Conservation (phyloP, 108 stramenopile species). For the Skeletonema menzelii region DNA sequence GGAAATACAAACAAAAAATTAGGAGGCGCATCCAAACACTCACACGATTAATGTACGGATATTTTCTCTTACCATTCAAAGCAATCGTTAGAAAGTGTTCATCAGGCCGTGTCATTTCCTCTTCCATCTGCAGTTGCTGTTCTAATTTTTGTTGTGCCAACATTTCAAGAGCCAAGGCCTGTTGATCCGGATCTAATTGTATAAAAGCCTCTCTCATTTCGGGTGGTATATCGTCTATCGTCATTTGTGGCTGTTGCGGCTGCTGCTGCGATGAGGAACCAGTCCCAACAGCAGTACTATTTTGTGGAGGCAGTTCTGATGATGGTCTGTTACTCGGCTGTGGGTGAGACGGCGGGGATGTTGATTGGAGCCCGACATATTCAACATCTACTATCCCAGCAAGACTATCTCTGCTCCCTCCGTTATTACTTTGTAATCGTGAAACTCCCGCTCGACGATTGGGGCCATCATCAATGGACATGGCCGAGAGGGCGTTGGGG, state of each 20-base stretch:
- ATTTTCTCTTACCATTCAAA: constrained; percentile 70
- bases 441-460: neutral
- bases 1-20: neutral
- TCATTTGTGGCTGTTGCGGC: constrained; percentile 12
- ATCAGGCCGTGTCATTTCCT: constrained; percentile 42
- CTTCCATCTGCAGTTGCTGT: constrained; percentile 1
- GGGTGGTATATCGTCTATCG: constrained; percentile 8
- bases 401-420: neutral
- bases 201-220: constrained; percentile 19
- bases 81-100: constrained; percentile 87
- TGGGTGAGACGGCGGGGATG: neutral
- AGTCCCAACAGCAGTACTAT: neutral
- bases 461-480: constrained; percentile 25
- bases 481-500: constrained; percentile 31
- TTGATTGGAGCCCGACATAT: neutral
- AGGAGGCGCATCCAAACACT: neutral
- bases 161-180: constrained; percentile 10
- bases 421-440: neutral
- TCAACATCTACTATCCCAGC: neutral
- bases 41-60: too few species aligned
- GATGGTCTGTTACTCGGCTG: neutral
- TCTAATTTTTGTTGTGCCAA: constrained; percentile 11
- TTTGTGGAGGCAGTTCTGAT: neutral
- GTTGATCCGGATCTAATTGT: constrained; percentile 29
- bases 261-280: neutral